These are phyloP conservation scores for Colletotrichum lentis DNA, from an alignment of 2,329 filamentous ascomycete genomes.

Conservation along the genomic window DNA sequence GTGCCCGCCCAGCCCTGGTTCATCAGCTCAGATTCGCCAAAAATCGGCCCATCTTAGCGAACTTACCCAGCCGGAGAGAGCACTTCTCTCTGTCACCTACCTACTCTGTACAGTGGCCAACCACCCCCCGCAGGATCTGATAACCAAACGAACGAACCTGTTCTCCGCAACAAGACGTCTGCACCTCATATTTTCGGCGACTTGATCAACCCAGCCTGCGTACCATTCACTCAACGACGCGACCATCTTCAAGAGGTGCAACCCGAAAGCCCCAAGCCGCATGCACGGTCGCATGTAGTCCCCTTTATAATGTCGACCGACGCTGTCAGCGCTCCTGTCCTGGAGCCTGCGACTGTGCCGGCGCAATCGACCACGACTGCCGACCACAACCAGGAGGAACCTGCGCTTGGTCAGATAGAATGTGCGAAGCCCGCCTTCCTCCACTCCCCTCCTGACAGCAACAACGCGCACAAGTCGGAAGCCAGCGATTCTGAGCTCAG, in stretches of 20 bases:
- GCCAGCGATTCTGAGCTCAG: slow-evolving; percentile 71
- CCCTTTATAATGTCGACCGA: slow-evolving; percentile 62
- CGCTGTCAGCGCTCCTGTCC: slow-evolving; percentile 60
- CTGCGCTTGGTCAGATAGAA: slow-evolving; percentile 44
- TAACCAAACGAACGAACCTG: slow-evolving; percentile 38
- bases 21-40: slow-evolving; percentile 42
- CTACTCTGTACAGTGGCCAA: slow-evolving; percentile 30
- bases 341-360: slow-evolving; percentile 47
- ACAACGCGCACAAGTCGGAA: slow-evolving; percentile 66
- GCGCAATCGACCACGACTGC: slow-evolving; percentile 37
- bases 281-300: slow-evolving; percentile 55
- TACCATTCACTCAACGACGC: not conserved
- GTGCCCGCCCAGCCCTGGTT: slow-evolving; percentile 32
- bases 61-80: slow-evolving; percentile 27
- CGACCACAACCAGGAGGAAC: slow-evolving; percentile 40
- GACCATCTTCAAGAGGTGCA: slow-evolving; percentile 13
- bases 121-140: slow-evolving; percentile 37
- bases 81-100: slow-evolving; percentile 20
- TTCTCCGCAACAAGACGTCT: slow-evolving; percentile 36
- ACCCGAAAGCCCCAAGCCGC: slow-evolving; percentile 15
- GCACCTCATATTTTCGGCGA: slow-evolving; percentile 38
- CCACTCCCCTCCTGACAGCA: slow-evolving; percentile 71
- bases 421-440: slow-evolving; percentile 59
- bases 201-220: slow-evolving; percentile 25
- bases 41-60: slow-evolving; percentile 41